A percentile compares a stretch with the other conserved stretches of the same genome.
These are phyloP conservation scores for Nakazawaea siamensis DNA, from an alignment of 805 yeast genomes.

Conservation along the genomic window DNA sequence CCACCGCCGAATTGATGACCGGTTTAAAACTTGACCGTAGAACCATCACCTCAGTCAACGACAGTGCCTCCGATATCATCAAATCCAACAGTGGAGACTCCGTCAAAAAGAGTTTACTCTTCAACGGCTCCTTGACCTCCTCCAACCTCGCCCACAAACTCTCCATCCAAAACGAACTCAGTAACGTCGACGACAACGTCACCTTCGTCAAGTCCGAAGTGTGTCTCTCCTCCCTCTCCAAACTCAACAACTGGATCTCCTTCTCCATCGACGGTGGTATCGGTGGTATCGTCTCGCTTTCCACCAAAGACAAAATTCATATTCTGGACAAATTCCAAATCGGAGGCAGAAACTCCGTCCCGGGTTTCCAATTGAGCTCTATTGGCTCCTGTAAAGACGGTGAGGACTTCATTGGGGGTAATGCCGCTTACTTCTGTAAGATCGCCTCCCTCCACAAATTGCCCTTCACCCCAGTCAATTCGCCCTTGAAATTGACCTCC, in stretches of 20 bases:
- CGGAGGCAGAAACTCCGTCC: conserved; percentile 71
- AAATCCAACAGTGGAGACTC: conserved; percentile 56
- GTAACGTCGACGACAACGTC: conserved; percentile 11
- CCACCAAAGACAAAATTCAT: conserved; percentile 35
- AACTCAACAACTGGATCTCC: conserved; percentile 36
- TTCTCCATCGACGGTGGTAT: conserved; percentile 38
- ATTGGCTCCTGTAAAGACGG: conserved; percentile 56
- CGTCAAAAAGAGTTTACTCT: conserved; percentile 45
- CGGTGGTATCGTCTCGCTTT: conserved; percentile 46
- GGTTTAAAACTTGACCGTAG: conserved; percentile 61
- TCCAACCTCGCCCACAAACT: conserved; percentile 26
- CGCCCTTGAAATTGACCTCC: conserved; percentile 52
- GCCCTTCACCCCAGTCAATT: conserved; percentile 36
- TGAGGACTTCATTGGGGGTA: conserved; percentile 61
- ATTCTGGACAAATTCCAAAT: conserved; percentile 73
- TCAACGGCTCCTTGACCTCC: conserved; percentile 34
- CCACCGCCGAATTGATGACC: conserved; percentile 18
- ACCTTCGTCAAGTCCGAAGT: conserved; percentile 29
- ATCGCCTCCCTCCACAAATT: conserved; percentile 49
- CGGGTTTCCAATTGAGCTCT: conserved; percentile 62
- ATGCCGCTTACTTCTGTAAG: conserved; percentile 47
- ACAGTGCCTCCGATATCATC: conserved; percentile 45
- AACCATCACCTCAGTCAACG: conserved; percentile 40
- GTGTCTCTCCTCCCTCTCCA: conserved; percentile 20
- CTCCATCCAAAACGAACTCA: conserved; percentile 33